Conservation (phyloP, 2,329 filamentous ascomycete genomes). For the Penicillium sp. region DNA sequence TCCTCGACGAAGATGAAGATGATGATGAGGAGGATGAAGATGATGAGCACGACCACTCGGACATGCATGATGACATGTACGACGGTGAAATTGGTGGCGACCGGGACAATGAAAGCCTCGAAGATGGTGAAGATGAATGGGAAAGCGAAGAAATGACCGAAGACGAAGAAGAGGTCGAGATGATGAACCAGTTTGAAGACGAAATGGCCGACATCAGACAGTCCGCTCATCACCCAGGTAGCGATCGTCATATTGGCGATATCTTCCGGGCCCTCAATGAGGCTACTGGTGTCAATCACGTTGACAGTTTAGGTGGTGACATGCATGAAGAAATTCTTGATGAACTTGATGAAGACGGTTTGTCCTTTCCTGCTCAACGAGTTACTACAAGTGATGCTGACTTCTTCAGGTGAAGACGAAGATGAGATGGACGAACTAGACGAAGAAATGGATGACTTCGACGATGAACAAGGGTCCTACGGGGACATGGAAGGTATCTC, state of each 20-base stretch:
- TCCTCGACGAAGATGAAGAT: constrained; percentile 70
- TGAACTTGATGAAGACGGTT: constrained; percentile 57
- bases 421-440: constrained; percentile 48
- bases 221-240: constrained; percentile 38
- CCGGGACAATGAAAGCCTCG: constrained; percentile 51
- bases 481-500: constrained; percentile 36
- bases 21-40: constrained; percentile 61
- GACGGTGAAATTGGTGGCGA: constrained; percentile 55
- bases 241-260: constrained; percentile 45
- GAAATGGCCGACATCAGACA: constrained; percentile 42
- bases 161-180: constrained; percentile 45
- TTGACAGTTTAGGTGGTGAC: constrained; percentile 49
- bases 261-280: constrained; percentile 45
- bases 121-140: constrained; percentile 49
- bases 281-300: constrained; percentile 42
- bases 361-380: constrained; percentile 14
- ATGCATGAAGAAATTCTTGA: constrained; percentile 47
- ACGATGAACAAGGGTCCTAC: constrained; percentile 44
- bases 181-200: constrained; percentile 44
- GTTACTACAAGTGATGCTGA: constrained; percentile 17
- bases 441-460: constrained; percentile 45
- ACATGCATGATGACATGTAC: constrained; percentile 54
- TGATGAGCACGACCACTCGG: constrained; percentile 58
- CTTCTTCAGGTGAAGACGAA: constrained; percentile 56
- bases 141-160: constrained; percentile 49